These are phyloP conservation scores for Lipomyces lipofer DNA, from an alignment of 805 yeast genomes.

Conservation along the genomic window DNA sequence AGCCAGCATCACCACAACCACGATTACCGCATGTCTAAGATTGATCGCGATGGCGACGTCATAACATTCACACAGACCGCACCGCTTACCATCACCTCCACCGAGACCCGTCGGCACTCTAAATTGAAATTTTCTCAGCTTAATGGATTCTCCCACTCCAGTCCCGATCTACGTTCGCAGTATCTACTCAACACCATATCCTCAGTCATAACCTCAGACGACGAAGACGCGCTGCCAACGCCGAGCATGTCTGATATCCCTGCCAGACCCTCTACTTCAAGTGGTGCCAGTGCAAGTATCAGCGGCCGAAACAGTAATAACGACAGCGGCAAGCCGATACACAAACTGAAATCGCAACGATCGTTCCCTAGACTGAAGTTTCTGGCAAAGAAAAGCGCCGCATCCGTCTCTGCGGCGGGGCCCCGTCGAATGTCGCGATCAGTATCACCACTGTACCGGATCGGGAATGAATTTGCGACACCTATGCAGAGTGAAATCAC, in stretches of 20 bases:
- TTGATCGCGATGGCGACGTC: too few species aligned
- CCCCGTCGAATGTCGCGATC: constrained; percentile 12
- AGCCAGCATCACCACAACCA: too few species aligned
- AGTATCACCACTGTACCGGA: constrained; percentile 8
- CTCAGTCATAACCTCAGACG: neutral
- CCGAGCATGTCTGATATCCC: neutral
- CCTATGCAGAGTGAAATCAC: neutral
- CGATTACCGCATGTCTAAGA: too few species aligned
- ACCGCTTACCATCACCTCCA: too few species aligned
- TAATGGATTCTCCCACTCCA: constrained; percentile 14
- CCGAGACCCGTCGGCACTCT: too few species aligned
- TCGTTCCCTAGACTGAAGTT: constrained; percentile 13
- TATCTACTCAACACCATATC: constrained; percentile 2
- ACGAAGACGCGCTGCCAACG: neutral
- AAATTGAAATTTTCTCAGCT: too few species aligned
- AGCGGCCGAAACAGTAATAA: too few species aligned
- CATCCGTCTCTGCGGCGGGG: neutral
- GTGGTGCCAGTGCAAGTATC: too few species aligned
- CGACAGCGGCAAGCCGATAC: too few species aligned
- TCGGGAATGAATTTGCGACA: neutral
- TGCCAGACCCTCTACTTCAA: constrained; percentile 2
- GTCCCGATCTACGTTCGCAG: constrained; percentile 20
- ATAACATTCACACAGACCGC: too few species aligned
- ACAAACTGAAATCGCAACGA: constrained; percentile 3
- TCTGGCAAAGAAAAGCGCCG: constrained; percentile 10